These are phyloP conservation scores for Vigna hirtella DNA, from an alignment of 306 rosid genomes.

Conservation along the genomic window DNA sequence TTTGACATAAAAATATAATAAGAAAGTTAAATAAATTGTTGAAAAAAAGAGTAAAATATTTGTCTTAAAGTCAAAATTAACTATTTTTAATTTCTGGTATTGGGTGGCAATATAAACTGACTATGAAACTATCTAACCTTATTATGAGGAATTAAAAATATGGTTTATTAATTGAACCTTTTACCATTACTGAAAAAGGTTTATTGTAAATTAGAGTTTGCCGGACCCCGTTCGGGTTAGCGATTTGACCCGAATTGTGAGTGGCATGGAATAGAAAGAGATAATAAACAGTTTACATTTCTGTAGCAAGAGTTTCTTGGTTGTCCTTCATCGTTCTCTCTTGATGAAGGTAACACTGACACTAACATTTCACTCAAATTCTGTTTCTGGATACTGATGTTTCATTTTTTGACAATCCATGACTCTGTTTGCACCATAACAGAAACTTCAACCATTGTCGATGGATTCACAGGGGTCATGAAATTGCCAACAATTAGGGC, in stretches of 20 bases:
- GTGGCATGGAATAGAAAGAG: neutral
- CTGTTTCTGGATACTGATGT: neutral
- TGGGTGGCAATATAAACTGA: too few relatives aligned
- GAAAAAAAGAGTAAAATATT: too few relatives aligned
- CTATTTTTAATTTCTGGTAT: too few relatives aligned
- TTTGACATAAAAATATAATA: too few relatives aligned
- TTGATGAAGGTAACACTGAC: neutral
- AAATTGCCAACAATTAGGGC: neutral
- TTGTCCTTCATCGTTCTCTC: neutral
- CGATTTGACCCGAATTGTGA: slow-evolving; percentile 1
- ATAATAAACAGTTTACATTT: neutral
- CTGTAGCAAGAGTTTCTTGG: slow-evolving; percentile 2
- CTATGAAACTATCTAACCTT: too few relatives aligned
- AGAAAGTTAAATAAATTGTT: too few relatives aligned
- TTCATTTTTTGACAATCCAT: neutral
- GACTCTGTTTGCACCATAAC: neutral
- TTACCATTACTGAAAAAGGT: neutral
- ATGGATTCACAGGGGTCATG: neutral
- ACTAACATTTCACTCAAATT: neutral
- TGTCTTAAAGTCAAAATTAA: too few relatives aligned
- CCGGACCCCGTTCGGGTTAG: neutral
- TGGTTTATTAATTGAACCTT: too few relatives aligned
- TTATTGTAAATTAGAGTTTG: neutral
- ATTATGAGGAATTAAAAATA: too few relatives aligned
- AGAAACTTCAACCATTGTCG: neutral